These are phyloP conservation scores for Yueomyces sp. DNA, from an alignment of 805 yeast genomes.

Conservation along the genomic window DNA sequence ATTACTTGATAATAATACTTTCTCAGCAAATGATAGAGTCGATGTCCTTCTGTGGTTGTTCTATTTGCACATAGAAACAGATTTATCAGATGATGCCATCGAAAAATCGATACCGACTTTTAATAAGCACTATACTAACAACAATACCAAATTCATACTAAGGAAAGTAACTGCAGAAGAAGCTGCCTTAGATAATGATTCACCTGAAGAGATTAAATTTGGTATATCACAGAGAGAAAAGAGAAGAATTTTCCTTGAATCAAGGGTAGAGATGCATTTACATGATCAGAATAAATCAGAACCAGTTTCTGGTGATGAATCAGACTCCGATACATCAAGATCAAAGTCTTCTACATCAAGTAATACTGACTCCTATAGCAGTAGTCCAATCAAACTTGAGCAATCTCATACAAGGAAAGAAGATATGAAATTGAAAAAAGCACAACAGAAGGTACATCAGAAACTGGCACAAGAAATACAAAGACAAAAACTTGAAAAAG, in stretches of 20 bases:
- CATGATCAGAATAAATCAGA: neutral
- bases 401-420: neutral
- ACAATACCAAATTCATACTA: neutral
- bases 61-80: conserved; percentile 70
- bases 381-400: neutral
- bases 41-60: conserved; percentile 70
- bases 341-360: neutral
- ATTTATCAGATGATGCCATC: conserved; percentile 38
- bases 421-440: neutral
- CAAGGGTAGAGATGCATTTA: conserved; percentile 2
- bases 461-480: neutral
- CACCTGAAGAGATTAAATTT: conserved; percentile 16
- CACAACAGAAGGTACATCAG: neutral
- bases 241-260: conserved; percentile 15
- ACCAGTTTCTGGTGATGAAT: neutral
- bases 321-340: neutral
- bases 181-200: conserved; percentile 16
- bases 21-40: conserved; percentile 55
- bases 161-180: conserved; percentile 2
- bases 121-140: neutral
- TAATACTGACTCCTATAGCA: neutral
- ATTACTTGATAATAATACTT: conserved; percentile 49
- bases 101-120: conserved; percentile 12
- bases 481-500: conserved; percentile 1
- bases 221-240: conserved; percentile 16